Evolutionary conservation across 306 rosid genomes (phyloP).

Genomic region (Arachis stenosperma): DNA sequence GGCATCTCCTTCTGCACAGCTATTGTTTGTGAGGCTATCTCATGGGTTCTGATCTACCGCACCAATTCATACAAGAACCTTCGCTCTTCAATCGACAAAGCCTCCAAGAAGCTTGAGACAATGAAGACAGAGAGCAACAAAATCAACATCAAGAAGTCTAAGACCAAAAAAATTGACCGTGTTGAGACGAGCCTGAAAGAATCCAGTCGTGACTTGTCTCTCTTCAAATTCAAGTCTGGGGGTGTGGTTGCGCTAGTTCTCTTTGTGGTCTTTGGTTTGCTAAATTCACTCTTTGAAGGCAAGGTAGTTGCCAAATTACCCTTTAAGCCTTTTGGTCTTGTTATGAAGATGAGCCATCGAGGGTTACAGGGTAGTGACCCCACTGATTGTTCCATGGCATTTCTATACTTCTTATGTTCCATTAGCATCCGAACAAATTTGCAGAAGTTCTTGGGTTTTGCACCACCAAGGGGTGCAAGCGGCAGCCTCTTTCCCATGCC

Average conservation of each 20-base stretch:
- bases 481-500: slow-evolving; percentile 94
- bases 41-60: slow-evolving; percentile 94
- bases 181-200: slow-evolving; percentile 97
- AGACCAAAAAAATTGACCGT: slow-evolving; percentile 96
- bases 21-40: slow-evolving; percentile 88
- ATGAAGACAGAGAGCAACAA: slow-evolving; percentile 83
- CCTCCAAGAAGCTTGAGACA: slow-evolving; percentile 96
- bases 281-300: slow-evolving; percentile 92
- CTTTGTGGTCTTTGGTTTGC: slow-evolving; percentile 88
- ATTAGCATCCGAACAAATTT: slow-evolving; percentile 92
- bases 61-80: slow-evolving; percentile 95
- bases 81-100: slow-evolving; percentile 93
- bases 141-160: slow-evolving; percentile 73
- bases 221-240: slow-evolving; percentile 96
- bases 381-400: slow-evolving; percentile 97
- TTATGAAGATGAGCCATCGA: slow-evolving; percentile 97
- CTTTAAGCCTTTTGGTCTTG: slow-evolving; percentile 75
- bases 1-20: slow-evolving; percentile 97
- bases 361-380: slow-evolving; percentile 87
- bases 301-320: slow-evolving; percentile 90
- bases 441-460: slow-evolving; percentile 94
- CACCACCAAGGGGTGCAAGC: slow-evolving; percentile 90
- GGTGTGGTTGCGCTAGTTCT: slow-evolving; percentile 98
- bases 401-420: slow-evolving; percentile 90
- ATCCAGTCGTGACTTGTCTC: slow-evolving; percentile 89